Evolutionary conservation across 257 asterid genomes (phyloP).

Genomic region (Voacanga thouarsii): DNA sequence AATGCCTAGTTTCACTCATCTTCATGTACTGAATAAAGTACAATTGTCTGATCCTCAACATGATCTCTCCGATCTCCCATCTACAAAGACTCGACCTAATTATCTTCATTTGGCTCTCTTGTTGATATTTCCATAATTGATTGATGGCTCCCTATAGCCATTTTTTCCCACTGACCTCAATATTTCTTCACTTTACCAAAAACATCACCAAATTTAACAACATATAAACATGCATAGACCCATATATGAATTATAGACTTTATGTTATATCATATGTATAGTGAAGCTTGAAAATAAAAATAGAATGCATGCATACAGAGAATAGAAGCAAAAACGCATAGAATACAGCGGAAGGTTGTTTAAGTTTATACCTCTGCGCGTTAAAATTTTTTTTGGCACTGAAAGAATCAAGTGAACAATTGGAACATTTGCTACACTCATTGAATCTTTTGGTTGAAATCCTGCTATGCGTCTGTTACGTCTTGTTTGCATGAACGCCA

Average conservation of each 20-base stretch:
- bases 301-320: too few species aligned
- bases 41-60: conserved; percentile 93
- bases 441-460: too few species aligned
- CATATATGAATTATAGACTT: neutral
- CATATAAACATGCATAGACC: conserved; percentile 6
- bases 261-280: neutral
- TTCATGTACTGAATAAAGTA: conserved; percentile 86
- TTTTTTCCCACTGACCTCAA: conserved; percentile 1
- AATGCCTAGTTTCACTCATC: conserved; percentile 85
- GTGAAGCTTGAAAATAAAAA: too few species aligned
- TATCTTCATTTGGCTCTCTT: conserved; percentile 66
- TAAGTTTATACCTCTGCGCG: too few species aligned
- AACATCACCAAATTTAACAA: neutral
- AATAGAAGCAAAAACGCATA: too few species aligned
- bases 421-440: too few species aligned
- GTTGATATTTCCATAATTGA: conserved; percentile 91
- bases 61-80: conserved; percentile 99
- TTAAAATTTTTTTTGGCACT: too few species aligned
- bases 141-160: conserved; percentile 48
- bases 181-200: conserved; percentile 7
- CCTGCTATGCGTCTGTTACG: too few species aligned
- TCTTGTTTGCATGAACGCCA: too few species aligned
- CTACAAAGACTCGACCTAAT: conserved; percentile 78
- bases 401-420: too few species aligned
- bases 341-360: too few species aligned